Percentiles rank a stretch among this genome's conserved stretches.
These are phyloP conservation scores for Penicillium cosmopolitanum DNA, from an alignment of 495 filamentous ascomycete species.

Conservation along the genomic window DNA sequence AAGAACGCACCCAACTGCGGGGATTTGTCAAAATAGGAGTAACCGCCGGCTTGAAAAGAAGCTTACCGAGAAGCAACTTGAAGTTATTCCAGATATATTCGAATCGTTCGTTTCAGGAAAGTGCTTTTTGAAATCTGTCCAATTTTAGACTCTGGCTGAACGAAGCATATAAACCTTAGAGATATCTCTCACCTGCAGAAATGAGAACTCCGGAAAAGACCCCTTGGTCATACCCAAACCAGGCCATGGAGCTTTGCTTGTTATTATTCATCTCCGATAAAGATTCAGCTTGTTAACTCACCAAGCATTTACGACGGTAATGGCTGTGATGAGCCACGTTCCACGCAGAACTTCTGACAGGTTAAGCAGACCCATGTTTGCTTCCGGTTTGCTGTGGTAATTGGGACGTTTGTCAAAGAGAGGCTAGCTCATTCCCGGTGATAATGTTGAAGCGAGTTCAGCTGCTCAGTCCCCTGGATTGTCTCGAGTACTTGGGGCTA, in stretches of 20 bases:
- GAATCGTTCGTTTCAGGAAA: conserved; percentile 36
- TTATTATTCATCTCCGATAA: neutral
- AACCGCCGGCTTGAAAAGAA: neutral
- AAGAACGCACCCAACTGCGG: neutral
- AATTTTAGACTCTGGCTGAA: neutral
- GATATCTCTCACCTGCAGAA: conserved; percentile 16
- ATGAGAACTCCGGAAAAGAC: conserved; percentile 36
- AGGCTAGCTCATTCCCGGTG: too few species aligned
- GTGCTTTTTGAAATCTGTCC: conserved; percentile 27
- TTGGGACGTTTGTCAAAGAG: too few species aligned
- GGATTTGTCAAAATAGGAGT: neutral
- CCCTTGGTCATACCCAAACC: conserved; percentile 41
- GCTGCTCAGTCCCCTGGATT: too few species aligned
- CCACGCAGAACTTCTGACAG: conserved; percentile 2
- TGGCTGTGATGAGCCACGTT: conserved; percentile 15
- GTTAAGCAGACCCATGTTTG: neutral
- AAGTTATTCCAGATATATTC: conserved; percentile 38
- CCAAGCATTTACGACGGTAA: conserved; percentile 20
- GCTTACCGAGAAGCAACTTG: conserved; percentile 39
- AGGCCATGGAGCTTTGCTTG: conserved; percentile 28
- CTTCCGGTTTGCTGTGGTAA: neutral
- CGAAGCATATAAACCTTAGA: neutral
- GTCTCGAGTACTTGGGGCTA: too few species aligned
- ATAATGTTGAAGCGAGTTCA: too few species aligned
- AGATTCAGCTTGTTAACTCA: neutral